Conservation (phyloP, 306 rosid species). For the Vicia villosa region DNA sequence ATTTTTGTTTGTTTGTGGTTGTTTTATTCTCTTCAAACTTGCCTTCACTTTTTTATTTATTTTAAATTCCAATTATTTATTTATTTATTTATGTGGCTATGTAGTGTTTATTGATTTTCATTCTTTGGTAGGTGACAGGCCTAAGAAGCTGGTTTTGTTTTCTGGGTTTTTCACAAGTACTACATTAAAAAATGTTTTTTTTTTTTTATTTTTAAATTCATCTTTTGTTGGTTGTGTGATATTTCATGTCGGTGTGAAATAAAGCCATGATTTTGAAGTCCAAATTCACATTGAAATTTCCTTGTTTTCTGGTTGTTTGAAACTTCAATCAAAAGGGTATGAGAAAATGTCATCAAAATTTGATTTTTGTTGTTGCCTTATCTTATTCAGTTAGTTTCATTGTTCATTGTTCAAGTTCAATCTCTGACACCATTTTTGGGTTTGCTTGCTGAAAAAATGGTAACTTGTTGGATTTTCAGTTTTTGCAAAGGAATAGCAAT, state of each 20-base stretch:
- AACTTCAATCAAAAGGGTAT: slow-evolving; percentile 34
- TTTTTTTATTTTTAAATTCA: slow-evolving; percentile 31
- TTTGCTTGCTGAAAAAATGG: slow-evolving; percentile 45
- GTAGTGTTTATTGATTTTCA: slow-evolving; percentile 50
- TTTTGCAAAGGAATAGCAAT: slow-evolving; percentile 55
- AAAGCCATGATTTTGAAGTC: slow-evolving; percentile 33
- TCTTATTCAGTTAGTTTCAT: slow-evolving; percentile 16
- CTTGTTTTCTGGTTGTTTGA: slow-evolving; percentile 25
- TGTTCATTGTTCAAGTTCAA: not conserved
- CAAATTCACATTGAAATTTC: slow-evolving; percentile 36
- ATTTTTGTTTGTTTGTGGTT: slow-evolving; percentile 44
- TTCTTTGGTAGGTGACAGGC: slow-evolving; percentile 52
- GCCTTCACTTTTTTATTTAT: slow-evolving; percentile 34
- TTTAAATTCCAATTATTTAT: slow-evolving; percentile 23
- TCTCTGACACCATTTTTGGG: slow-evolving; percentile 32
- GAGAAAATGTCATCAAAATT: slow-evolving; percentile 11
- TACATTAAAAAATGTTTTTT: slow-evolving; percentile 20
- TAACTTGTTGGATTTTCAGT: slow-evolving; percentile 42
- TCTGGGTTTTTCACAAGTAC: slow-evolving; percentile 58
- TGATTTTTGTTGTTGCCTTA: slow-evolving; percentile 8
- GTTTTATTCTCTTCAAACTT: slow-evolving; percentile 43
- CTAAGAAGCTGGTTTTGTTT: slow-evolving; percentile 59
- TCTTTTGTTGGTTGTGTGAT: slow-evolving; percentile 41
- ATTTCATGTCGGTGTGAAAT: slow-evolving; percentile 34
- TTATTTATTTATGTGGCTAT: slow-evolving; percentile 50